phyloP scores from a whole-genome alignment of 371 early-diverging fungal genomes.

The Sanchytrium tribonematis region DNA sequence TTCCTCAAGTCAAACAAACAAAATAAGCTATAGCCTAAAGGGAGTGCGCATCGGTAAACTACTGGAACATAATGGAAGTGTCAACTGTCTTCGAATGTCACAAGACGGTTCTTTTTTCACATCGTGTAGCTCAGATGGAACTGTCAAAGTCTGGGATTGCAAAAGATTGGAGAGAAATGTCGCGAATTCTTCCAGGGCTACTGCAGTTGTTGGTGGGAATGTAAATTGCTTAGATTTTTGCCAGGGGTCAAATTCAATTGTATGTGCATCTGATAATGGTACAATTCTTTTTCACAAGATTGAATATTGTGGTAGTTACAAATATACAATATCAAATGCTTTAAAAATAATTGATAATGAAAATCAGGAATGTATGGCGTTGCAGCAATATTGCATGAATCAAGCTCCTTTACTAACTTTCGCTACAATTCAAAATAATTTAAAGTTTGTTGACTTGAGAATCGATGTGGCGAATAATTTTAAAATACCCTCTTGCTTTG shows the following conservation, averaged over 20 bases:
- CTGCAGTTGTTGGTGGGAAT: conserved; percentile 31
- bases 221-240: conserved; percentile 48
- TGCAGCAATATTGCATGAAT: neutral
- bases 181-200: conserved; percentile 42
- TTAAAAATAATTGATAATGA: neutral
- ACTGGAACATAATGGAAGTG: conserved; percentile 46
- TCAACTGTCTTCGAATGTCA: conserved; percentile 39
- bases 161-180: conserved; percentile 47
- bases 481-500: neutral
- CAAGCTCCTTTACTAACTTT: too few relatives aligned
- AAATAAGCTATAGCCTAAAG: neutral
- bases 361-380: neutral
- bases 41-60: neutral
- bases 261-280: conserved; percentile 55
- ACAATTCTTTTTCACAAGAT: conserved; percentile 29
- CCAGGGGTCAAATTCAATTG: conserved; percentile 44
- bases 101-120: conserved; percentile 54
- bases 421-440: neutral
- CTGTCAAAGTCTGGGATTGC: conserved; percentile 64
- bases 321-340: too few relatives aligned
- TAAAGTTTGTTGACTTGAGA: neutral
- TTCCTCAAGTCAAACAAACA: neutral
- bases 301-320: too few relatives aligned
- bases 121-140: conserved; percentile 52
- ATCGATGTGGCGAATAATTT: neutral